These are phyloP conservation scores for Schizosaccharomyces versatilis DNA, from an alignment of 1,139 yeast genomes.

Conservation along the genomic window DNA sequence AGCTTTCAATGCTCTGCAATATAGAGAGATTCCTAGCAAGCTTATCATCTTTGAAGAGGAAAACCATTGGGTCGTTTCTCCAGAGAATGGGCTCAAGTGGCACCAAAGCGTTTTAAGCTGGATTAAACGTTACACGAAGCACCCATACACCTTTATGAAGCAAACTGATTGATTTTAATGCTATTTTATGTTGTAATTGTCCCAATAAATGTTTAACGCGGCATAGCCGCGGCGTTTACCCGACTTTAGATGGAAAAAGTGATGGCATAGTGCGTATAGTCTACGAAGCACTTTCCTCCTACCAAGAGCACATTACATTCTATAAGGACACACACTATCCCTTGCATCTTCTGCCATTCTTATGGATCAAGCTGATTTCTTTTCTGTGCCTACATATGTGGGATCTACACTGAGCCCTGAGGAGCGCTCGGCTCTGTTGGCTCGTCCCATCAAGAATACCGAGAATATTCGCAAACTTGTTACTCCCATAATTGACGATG, in stretches of 20 bases:
- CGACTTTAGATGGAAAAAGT: too few relatives aligned
- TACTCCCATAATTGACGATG: constrained; percentile 65
- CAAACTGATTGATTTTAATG: too few relatives aligned
- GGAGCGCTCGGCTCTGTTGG: constrained; percentile 27
- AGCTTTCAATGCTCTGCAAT: constrained; percentile 14
- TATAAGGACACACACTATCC: background rate
- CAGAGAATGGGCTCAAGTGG: constrained; percentile 14
- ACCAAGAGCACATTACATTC: background rate
- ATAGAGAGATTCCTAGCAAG: constrained; percentile 12
- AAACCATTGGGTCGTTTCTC: constrained; percentile 14
- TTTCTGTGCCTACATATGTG: background rate
- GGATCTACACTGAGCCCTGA: background rate
- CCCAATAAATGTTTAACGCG: too few relatives aligned
- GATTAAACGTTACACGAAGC: constrained; percentile 7
- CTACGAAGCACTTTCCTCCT: too few relatives aligned
- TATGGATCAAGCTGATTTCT: background rate
- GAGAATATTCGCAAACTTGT: constrained; percentile 81
- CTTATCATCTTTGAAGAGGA: constrained; percentile 14
- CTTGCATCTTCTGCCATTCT: background rate
- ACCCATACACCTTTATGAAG: background rate
- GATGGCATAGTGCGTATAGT: too few relatives aligned
- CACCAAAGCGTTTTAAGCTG: constrained; percentile 13
- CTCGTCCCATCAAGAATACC: constrained; percentile 80
- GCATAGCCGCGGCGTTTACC: too few relatives aligned
- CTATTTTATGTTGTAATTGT: too few relatives aligned